phyloP scores from a whole-genome alignment of 208 protist species.

The Acanthamoeba lenticulata region DNA sequence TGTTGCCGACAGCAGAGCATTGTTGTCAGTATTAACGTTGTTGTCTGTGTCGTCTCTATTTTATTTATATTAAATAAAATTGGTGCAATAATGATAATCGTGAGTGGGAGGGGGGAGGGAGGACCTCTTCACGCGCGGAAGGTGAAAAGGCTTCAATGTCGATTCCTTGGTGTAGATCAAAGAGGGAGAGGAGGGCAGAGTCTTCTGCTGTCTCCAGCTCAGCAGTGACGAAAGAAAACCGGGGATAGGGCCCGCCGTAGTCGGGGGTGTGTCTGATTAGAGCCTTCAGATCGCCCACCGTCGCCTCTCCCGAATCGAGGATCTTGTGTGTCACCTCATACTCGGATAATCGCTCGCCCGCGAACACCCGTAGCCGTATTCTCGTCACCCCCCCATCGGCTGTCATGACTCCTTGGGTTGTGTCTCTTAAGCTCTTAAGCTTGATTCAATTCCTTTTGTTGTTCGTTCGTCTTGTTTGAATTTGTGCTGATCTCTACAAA shows the following conservation, averaged over 20 bases:
- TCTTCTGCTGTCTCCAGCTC: background rate
- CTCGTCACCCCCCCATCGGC: background rate
- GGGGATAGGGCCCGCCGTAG: background rate
- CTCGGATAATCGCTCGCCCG: background rate
- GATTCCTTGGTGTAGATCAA: background rate
- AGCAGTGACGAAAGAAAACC: background rate
- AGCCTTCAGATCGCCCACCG: background rate
- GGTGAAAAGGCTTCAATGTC: background rate
- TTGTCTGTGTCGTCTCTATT: background rate
- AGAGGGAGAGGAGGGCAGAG: background rate
- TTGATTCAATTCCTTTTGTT: background rate
- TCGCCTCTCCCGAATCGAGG: background rate
- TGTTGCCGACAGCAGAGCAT: background rate
- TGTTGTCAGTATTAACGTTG: too few relatives aligned
- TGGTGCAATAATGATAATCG: background rate
- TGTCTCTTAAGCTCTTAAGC: background rate
- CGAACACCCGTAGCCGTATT: background rate
- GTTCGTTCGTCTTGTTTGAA: too few relatives aligned
- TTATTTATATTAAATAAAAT: background rate
- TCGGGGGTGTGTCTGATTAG: background rate
- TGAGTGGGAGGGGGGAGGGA: background rate
- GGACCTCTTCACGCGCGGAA: background rate
- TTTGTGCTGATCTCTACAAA: too few relatives aligned
- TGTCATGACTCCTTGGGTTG: background rate
- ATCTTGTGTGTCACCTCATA: background rate